Percentiles rank a stretch among this genome's conserved stretches.
phyloP scores from a whole-genome alignment of 2,329 filamentous ascomycete species.

The Fusarium aywerte region DNA sequence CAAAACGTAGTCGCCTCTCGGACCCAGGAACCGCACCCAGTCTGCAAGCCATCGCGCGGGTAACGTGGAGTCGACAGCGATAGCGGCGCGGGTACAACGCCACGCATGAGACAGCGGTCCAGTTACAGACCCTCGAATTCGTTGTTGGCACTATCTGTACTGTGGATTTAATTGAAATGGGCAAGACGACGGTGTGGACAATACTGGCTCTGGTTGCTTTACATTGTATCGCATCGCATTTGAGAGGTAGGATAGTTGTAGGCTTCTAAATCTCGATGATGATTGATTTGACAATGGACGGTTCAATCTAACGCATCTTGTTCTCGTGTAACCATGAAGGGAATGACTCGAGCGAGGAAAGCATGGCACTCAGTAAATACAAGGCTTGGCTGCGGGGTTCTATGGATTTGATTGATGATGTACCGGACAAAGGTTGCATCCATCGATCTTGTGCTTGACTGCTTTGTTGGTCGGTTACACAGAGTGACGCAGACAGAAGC shows the following conservation, averaged over 20 bases:
- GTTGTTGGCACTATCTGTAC: constrained; percentile 9
- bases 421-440: not conserved
- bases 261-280: not conserved
- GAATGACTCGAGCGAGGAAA: constrained; percentile 27
- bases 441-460: constrained; percentile 36
- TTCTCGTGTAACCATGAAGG: constrained; percentile 22
- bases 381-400: constrained; percentile 1
- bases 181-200: constrained; percentile 22
- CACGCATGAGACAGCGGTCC: constrained; percentile 19
- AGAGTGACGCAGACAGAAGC: constrained; percentile 10
- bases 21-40: constrained; percentile 20
- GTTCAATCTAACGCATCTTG: constrained; percentile 9
- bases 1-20: constrained; percentile 26
- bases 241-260: no score
- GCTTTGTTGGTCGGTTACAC: constrained; percentile 16
- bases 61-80: constrained; percentile 39
- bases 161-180: not conserved
- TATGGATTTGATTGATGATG: constrained; percentile 13
- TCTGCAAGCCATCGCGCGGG: constrained; percentile 40
- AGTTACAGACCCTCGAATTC: constrained; percentile 23
- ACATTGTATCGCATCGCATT: not conserved
- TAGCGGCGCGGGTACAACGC: constrained; percentile 34
- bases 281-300: not conserved
- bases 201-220: not conserved
- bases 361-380: constrained; percentile 2